phyloP scores from a whole-genome alignment of 768 basidiomycete genomes.

The Rhizopogon vinicolor region DNA sequence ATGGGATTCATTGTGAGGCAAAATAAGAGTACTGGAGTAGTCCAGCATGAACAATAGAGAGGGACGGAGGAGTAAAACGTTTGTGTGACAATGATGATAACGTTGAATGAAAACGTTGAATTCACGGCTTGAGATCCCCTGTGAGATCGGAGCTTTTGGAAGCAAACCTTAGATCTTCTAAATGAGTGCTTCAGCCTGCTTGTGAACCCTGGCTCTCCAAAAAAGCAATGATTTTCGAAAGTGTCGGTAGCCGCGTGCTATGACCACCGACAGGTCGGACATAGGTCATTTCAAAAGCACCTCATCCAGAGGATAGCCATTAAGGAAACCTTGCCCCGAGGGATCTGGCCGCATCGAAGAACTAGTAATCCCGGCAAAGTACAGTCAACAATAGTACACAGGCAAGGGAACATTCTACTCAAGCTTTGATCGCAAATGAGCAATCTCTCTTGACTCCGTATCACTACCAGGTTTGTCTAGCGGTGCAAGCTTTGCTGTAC shows the following conservation, averaged over 20 bases:
- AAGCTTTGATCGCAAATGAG: slow-evolving; percentile 2
- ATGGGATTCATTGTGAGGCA: slow-evolving; percentile 10
- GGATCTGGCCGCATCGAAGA: slow-evolving; percentile 9
- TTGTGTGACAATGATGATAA: neutral
- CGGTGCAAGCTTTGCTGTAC: slow-evolving; percentile 13
- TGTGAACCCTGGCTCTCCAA: slow-evolving; percentile 1
- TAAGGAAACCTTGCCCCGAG: slow-evolving; percentile 28
- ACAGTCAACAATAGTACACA: slow-evolving; percentile 28
- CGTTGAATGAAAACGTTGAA: neutral
- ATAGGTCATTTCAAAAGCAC: slow-evolving; percentile 15
- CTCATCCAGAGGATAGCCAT: slow-evolving; percentile 18
- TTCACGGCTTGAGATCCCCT: slow-evolving; percentile 13
- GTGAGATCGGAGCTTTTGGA: slow-evolving; percentile 26
- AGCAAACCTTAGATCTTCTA: slow-evolving; percentile 28
- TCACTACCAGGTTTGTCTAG: slow-evolving; percentile 9
- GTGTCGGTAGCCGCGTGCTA: slow-evolving; percentile 16
- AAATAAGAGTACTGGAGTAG: slow-evolving; percentile 2
- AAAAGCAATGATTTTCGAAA: neutral
- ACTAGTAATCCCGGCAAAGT: slow-evolving; percentile 11
- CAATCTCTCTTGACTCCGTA: slow-evolving; percentile 8
- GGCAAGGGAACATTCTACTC: slow-evolving; percentile 11
- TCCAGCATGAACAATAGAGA: neutral
- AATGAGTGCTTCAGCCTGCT: neutral
- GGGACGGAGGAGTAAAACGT: neutral
- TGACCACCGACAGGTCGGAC: slow-evolving; percentile 18